Percentiles rank a stretch among this genome's conserved stretches.
Evolutionary conservation across 2,329 filamentous ascomycete species (phyloP).

Genomic region (Aspergillus tanneri): DNA sequence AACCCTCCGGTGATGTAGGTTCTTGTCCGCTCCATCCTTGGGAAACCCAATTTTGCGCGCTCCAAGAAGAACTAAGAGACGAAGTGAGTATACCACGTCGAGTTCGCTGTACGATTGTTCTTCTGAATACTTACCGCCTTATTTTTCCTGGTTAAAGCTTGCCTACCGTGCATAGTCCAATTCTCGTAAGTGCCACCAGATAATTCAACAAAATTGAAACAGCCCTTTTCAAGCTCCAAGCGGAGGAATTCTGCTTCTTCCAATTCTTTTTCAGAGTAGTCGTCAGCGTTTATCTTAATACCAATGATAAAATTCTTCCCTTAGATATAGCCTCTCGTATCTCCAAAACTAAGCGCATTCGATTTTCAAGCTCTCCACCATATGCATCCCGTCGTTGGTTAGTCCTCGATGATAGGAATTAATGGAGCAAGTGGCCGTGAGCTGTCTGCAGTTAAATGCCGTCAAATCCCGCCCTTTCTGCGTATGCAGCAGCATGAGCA

Average conservation of each 20-base stretch:
- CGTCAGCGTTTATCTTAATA: constrained; percentile 57
- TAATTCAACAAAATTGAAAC: constrained; percentile 55
- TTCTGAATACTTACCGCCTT: no score
- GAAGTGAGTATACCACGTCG: no score
- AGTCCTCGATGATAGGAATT: constrained; percentile 54
- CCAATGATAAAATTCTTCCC: constrained; percentile 50
- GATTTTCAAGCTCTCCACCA: constrained; percentile 65
- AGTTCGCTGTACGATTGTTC: no score
- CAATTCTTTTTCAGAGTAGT: constrained; percentile 51
- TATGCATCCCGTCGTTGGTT: constrained; percentile 64
- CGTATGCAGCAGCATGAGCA: constrained; percentile 60
- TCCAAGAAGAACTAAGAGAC: constrained; percentile 65
- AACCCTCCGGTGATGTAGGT: constrained; percentile 61
- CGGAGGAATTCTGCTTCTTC: constrained; percentile 52
- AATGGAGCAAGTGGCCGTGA: constrained; percentile 59
- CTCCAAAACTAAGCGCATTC: constrained; percentile 61
- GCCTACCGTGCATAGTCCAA: no score
- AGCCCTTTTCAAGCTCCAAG: constrained; percentile 30
- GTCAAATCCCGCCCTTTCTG: constrained; percentile 62
- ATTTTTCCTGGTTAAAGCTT: no score
- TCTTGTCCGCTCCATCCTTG: constrained; percentile 53
- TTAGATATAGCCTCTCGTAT: constrained; percentile 42
- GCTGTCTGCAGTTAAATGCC: constrained; percentile 53
- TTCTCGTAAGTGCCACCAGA: constrained; percentile 61
- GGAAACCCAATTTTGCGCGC: constrained; percentile 56